A percentile compares a stretch with the other conserved stretches of the same genome.
phyloP scores from a whole-genome alignment of 352 stramenopile species.

The Pythium vanterpoolii region DNA sequence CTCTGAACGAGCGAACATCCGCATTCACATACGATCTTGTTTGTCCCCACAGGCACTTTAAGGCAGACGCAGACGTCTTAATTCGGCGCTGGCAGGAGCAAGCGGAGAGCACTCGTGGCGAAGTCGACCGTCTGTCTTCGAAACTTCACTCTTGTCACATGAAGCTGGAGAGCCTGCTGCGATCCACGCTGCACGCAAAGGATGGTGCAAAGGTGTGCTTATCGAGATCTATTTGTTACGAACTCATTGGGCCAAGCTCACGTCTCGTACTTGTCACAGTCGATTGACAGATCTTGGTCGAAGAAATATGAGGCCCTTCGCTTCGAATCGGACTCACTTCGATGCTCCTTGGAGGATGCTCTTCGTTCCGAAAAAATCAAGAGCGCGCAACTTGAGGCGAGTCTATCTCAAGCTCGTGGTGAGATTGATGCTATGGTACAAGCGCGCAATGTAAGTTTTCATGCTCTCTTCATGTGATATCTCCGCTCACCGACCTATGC shows the following conservation, averaged over 20 bases:
- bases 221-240: not conserved
- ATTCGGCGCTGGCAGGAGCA: slow-evolving; percentile 49
- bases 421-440: slow-evolving; percentile 33
- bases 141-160: slow-evolving; percentile 44
- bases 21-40: not conserved
- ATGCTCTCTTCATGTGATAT: not conserved
- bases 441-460: slow-evolving; percentile 21
- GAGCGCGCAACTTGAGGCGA: slow-evolving; percentile 29
- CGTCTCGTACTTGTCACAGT: slow-evolving; percentile 4
- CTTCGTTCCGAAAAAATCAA: slow-evolving; percentile 37
- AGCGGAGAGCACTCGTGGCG: slow-evolving; percentile 25
- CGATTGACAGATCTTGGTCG: slow-evolving; percentile 19
- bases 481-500: not conserved
- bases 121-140: slow-evolving; percentile 42
- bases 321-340: slow-evolving; percentile 37
- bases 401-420: slow-evolving; percentile 27
- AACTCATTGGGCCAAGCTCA: not conserved
- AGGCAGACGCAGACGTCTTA: slow-evolving; percentile 32
- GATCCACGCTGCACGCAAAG: slow-evolving; percentile 37
- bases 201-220: slow-evolving; percentile 38
- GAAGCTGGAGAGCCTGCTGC: slow-evolving; percentile 48
- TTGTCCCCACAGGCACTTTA: slow-evolving; percentile 39
- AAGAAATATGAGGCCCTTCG: slow-evolving; percentile 26
- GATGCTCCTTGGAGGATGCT: slow-evolving; percentile 41
- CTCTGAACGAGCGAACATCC: not conserved